Evolutionary conservation across 75 land plant genomes (phyloP).

Genomic region (Cryptomeria japonica): DNA sequence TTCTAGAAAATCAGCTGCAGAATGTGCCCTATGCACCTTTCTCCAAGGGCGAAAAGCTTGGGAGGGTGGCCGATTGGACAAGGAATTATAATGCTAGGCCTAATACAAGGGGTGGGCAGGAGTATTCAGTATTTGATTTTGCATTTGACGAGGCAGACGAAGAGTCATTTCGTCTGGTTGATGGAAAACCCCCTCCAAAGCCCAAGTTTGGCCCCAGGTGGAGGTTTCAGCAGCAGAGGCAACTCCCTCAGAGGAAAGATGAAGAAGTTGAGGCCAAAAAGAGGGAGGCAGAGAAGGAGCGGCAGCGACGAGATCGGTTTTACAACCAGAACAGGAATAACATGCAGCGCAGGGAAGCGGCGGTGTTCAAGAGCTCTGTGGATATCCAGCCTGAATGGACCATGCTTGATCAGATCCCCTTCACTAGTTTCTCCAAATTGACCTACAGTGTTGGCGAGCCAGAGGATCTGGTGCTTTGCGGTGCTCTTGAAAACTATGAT

Average conservation of each 20-base stretch:
- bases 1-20: constrained; percentile 41
- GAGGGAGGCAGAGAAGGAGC: constrained; percentile 90
- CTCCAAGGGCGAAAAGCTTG: constrained; percentile 86
- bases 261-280: constrained; percentile 82
- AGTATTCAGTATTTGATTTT: constrained; percentile 71
- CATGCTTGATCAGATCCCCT: constrained; percentile 97
- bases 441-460: constrained; percentile 80
- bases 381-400: constrained; percentile 99
- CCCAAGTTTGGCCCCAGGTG: constrained; percentile 79
- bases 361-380: constrained; percentile 67
- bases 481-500: constrained; percentile 85
- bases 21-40: constrained; percentile 94
- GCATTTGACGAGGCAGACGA: constrained; percentile 72
- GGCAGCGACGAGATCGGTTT: constrained; percentile 68
- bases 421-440: constrained; percentile 86
- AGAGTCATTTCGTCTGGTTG: constrained; percentile 76
- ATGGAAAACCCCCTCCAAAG: constrained; percentile 81
- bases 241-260: constrained; percentile 94
- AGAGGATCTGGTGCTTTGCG: constrained; percentile 83
- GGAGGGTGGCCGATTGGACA: constrained; percentile 96
- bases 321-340: constrained; percentile 49
- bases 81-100: constrained; percentile 27
- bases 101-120: constrained; percentile 12
- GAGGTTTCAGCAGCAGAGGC: constrained; percentile 66
- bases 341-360: constrained; percentile 54